Base-by-base conservation (phyloP, 768 basidiomycete genomes). In the Russula brevipes region DNA sequence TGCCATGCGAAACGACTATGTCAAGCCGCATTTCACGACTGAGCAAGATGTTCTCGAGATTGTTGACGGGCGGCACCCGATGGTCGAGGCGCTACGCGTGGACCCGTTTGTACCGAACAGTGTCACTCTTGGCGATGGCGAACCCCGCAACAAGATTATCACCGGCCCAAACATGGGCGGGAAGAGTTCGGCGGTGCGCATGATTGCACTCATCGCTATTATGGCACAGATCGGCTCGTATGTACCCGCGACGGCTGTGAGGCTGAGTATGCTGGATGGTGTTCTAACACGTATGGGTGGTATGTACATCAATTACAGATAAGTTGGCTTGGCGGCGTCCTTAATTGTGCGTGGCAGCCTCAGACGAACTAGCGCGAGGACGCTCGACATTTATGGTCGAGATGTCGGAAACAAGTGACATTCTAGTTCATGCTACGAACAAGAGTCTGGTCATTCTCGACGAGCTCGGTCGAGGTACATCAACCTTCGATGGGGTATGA, bases 361-460 rank as follows among this genome's bases (percentile, higher is more conserved):
- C 85, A 10, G 96, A 98, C 71, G 93, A 97, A 66, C 74, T 98
- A 31, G 82, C 85, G 6, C 81, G 88, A 44, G 94, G 94, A 0
- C 84, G 91, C 8, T 96, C 94, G 0, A 98, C 91, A 0, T 97
- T 98, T 73, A 97, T 97, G 95, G 91, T 98, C 3, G 96, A 99
- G 74, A 87, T 98, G 80, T 81, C 88, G 5, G 94, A 98, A 72
- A 97, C 95, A 0, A 88, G 86, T 69, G 91, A 97, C 69, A 94
- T 98, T 60, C 75, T 98, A 14, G 81, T 85, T 41, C 78, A 84
- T 4, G 89, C 91, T 0, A 89, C 92, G 0, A 73, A 79, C 4
- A 81, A 80, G 36, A 93, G 90, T 55, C 80, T 98, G 11, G 89
- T 99, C 12, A 88, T 99, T 45, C 79, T 98, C 3, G 96, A 99